Conservation (phyloP, 129 eudicot species). For the Deinandra increscens region DNA sequence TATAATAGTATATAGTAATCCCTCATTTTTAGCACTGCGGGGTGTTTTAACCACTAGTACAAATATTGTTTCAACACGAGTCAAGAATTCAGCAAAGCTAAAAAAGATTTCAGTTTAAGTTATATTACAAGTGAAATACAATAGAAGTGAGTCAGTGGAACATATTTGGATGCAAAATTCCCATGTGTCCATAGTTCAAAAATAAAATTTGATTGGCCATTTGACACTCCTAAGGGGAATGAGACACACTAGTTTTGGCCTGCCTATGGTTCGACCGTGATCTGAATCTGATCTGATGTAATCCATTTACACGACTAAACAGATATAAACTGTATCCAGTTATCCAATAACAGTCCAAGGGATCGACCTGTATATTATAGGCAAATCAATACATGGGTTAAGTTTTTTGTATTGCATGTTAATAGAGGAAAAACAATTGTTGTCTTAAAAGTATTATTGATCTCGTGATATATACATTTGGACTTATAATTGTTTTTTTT, state of each 20-base stretch:
- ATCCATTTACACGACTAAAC: not conserved
- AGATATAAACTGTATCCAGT: not conserved
- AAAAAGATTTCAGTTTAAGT: not conserved
- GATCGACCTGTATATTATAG: no score
- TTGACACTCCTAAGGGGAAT: no score
- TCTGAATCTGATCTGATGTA: not conserved
- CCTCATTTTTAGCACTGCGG: not conserved
- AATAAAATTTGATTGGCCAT: no score
- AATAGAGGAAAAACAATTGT: slow-evolving; percentile 2
- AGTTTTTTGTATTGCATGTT: not conserved
- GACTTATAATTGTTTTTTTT: not conserved
- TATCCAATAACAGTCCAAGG: not conserved
- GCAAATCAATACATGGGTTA: no score
- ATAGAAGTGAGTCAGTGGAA: not conserved
- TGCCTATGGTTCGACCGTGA: not conserved
- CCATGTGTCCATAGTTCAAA: not conserved
- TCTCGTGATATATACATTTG: not conserved
- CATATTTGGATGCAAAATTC: not conserved
- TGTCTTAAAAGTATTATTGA: not conserved
- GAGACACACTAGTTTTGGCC: not conserved
- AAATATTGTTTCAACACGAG: not conserved
- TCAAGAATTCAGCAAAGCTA: not conserved
- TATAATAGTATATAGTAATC: not conserved
- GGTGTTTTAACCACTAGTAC: not conserved
- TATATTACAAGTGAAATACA: not conserved